Evolutionary conservation across 257 asterid genomes (phyloP).

Genomic region (Solanum etuberosum): DNA sequence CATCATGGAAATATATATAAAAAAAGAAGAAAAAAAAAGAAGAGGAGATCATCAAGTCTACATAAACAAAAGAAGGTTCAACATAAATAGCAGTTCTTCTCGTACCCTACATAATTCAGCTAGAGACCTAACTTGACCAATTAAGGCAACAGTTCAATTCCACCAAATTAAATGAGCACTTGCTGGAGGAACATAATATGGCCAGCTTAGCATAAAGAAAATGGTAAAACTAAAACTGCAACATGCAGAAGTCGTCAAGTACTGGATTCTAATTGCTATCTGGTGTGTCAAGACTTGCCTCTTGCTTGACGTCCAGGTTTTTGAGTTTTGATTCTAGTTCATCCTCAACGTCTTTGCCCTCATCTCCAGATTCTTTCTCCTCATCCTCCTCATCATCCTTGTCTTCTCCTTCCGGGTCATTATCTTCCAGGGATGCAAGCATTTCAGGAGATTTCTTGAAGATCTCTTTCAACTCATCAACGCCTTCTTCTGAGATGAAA

Average conservation of each 20-base stretch:
- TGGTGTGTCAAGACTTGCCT: slow-evolving; percentile 3
- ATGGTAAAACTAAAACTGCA: not conserved
- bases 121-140: not conserved
- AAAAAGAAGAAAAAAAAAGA: too few species aligned
- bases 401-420: slow-evolving; percentile 81
- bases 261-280: not conserved
- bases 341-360: slow-evolving; percentile 44
- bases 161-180: slow-evolving; percentile 6
- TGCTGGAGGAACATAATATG: not conserved
- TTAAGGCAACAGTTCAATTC: not conserved
- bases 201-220: not conserved
- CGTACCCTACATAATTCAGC: not conserved
- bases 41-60: not conserved
- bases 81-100: not conserved
- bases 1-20: not conserved
- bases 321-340: slow-evolving; percentile 61
- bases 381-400: slow-evolving; percentile 45
- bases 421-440: slow-evolving; percentile 83
- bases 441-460: slow-evolving; percentile 52
- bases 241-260: not conserved
- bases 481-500: slow-evolving; percentile 79
- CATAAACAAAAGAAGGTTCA: not conserved
- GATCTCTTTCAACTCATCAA: slow-evolving; percentile 60
- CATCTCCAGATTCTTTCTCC: slow-evolving; percentile 54
- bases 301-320: slow-evolving; percentile 56